Evolutionary conservation across 2,329 filamentous ascomycete species (phyloP).

Genomic region (Phaeophleospora eucalypticola): DNA sequence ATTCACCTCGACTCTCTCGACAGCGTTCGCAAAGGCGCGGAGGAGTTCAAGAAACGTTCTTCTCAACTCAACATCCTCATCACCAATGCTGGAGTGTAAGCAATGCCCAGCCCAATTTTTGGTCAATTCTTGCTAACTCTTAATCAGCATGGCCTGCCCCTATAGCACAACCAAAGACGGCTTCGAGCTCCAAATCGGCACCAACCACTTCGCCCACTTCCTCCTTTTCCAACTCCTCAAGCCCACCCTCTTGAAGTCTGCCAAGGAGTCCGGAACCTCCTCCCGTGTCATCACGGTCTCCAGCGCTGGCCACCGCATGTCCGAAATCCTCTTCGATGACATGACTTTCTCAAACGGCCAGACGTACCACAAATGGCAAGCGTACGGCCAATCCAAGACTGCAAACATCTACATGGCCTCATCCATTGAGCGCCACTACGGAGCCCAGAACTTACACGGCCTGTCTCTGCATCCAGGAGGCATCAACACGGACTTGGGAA

Average conservation of each 20-base stretch:
- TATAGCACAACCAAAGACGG: slow-evolving; percentile 36
- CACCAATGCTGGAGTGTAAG: slow-evolving; percentile 19
- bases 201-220: slow-evolving; percentile 50
- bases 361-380: slow-evolving; percentile 34
- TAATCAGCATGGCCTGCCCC: slow-evolving; percentile 39
- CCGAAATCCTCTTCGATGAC: slow-evolving; percentile 37
- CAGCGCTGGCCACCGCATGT: slow-evolving; percentile 41
- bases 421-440: slow-evolving; percentile 50
- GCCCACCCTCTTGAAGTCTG: slow-evolving; percentile 38
- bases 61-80: slow-evolving; percentile 35
- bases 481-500: slow-evolving; percentile 30
- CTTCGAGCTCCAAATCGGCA: slow-evolving; percentile 49
- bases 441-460: slow-evolving; percentile 42
- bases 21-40: slow-evolving; percentile 33
- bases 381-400: slow-evolving; percentile 50
- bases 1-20: slow-evolving; percentile 32
- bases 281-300: slow-evolving; percentile 48
- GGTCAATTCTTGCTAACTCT: background rate
- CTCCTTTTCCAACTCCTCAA: slow-evolving; percentile 51
- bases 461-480: slow-evolving; percentile 46
- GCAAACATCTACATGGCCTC: slow-evolving; percentile 52
- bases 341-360: slow-evolving; percentile 32
- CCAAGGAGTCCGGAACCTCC: slow-evolving; percentile 37
- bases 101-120: background rate
- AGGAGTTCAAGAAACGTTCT: slow-evolving; percentile 35